phyloP scores from a whole-genome alignment of 176 grass and related monocot species.

The Carex cristatella region DNA sequence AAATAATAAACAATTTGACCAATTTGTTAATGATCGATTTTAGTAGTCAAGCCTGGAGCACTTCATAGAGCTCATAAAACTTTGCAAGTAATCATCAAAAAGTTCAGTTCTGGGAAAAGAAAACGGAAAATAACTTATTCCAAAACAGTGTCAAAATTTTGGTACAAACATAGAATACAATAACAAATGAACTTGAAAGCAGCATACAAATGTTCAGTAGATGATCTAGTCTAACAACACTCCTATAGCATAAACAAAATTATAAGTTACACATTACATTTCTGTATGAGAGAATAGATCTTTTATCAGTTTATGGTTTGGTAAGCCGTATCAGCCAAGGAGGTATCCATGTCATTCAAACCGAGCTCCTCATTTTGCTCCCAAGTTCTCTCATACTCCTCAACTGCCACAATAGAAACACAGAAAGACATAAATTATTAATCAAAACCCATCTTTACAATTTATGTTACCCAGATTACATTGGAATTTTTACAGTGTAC shows the following conservation, averaged over 20 bases:
- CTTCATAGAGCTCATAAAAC: background rate
- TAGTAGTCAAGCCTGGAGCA: too few species aligned
- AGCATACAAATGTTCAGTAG: background rate
- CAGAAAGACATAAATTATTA: background rate
- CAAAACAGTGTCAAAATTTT: background rate
- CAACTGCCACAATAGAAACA: conserved; percentile 40
- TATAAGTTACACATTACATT: background rate
- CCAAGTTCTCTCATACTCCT: conserved; percentile 74
- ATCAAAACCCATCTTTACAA: background rate
- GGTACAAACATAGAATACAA: background rate
- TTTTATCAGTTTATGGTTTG: conserved; percentile 27
- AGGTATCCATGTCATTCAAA: conserved; percentile 97
- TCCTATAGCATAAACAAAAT: background rate
- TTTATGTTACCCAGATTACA: background rate
- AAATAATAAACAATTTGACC: too few species aligned
- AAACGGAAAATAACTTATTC: background rate
- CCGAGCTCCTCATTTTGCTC: conserved; percentile 96
- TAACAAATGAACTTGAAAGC: background rate
- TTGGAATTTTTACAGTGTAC: background rate
- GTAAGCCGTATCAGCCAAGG: conserved; percentile 67
- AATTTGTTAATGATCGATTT: too few species aligned
- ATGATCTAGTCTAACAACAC: background rate
- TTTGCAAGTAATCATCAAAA: background rate
- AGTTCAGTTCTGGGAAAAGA: background rate
- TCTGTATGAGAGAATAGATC: background rate